Evolutionary conservation across 1,284 basidiomycete genomes (phyloP).

Genomic region (Macrocystidia cucumis): DNA sequence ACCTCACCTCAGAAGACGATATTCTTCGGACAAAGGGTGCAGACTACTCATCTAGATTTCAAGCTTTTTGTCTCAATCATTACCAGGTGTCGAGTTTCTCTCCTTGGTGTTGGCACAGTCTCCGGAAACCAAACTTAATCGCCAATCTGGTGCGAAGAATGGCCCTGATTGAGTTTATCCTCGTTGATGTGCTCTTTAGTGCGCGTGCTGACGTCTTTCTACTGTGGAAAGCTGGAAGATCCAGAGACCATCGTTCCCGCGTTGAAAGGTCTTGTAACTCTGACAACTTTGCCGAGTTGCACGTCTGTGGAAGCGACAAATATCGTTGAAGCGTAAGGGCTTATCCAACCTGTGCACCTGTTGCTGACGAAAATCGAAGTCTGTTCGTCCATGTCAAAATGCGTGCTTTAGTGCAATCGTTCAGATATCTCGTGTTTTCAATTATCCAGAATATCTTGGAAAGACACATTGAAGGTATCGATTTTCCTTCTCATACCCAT

Average conservation of each 20-base stretch:
- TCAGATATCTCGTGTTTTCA: constrained; percentile 75
- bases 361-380: constrained; percentile 29
- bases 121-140: constrained; percentile 62
- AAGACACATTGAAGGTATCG: constrained; percentile 63
- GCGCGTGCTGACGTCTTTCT: constrained; percentile 79
- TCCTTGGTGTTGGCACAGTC: constrained; percentile 57
- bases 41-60: constrained; percentile 4
- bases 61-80: constrained; percentile 7
- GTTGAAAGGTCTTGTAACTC: constrained; percentile 62
- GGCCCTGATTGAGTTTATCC: constrained; percentile 6
- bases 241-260: constrained; percentile 75
- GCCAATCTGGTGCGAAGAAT: constrained; percentile 65
- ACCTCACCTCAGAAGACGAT: constrained; percentile 83
- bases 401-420: constrained; percentile 76
- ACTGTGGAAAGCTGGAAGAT: constrained; percentile 82
- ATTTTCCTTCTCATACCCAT: no score
- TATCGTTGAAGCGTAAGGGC: constrained; percentile 62
- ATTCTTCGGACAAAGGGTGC: constrained; percentile 71
- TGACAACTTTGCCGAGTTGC: constrained; percentile 63
- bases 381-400: constrained; percentile 77
- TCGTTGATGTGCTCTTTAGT: constrained; percentile 34
- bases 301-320: constrained; percentile 65
- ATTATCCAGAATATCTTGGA: constrained; percentile 81
- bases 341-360: neutral
- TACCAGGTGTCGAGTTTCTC: constrained; percentile 69